A percentile compares a stretch with the other conserved stretches of the same genome.
phyloP scores from a whole-genome alignment of 371 early-diverging fungal species.

The Ordospora colligata region DNA sequence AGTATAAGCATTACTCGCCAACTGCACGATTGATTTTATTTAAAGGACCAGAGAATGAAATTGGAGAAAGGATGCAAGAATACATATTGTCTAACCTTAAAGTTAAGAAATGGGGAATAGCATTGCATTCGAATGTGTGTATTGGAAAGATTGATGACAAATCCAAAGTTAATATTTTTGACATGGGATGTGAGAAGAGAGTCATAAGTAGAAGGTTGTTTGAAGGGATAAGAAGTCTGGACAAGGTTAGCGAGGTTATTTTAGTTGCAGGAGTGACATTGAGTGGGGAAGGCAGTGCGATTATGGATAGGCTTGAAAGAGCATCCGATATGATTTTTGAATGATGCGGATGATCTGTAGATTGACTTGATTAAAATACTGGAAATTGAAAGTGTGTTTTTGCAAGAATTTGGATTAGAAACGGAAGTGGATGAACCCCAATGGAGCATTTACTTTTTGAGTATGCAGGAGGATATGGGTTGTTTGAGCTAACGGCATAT shows the following conservation, averaged over 20 bases:
- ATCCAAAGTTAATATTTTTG: slow-evolving; percentile 2
- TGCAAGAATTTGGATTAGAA: background rate
- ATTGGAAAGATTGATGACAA: background rate
- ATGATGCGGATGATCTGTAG: background rate
- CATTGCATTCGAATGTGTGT: background rate
- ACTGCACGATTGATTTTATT: slow-evolving; percentile 45
- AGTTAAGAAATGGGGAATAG: slow-evolving; percentile 15
- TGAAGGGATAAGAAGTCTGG: slow-evolving; percentile 69
- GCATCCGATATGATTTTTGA: slow-evolving; percentile 64
- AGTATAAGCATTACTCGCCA: slow-evolving; percentile 94
- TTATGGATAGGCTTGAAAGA: slow-evolving; percentile 89
- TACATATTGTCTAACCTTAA: background rate
- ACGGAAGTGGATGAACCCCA: background rate
- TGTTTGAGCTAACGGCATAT: slow-evolving; percentile 40
- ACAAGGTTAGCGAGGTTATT: slow-evolving; percentile 68
- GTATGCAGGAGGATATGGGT: slow-evolving; percentile 36
- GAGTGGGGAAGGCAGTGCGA: slow-evolving; percentile 74
- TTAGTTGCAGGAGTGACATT: slow-evolving; percentile 70
- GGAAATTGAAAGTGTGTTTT: too few relatives aligned
- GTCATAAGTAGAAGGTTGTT: slow-evolving; percentile 72
- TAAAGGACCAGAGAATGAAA: slow-evolving; percentile 17
- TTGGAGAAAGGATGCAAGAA: background rate
- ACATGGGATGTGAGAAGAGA: slow-evolving; percentile 53
- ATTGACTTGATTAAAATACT: too few relatives aligned
- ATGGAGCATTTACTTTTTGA: slow-evolving; percentile 51